Percentiles rank a stretch among this genome's conserved stretches.
Conservation (phyloP, 139 green algal species). For the Bryopsis sp. region DNA sequence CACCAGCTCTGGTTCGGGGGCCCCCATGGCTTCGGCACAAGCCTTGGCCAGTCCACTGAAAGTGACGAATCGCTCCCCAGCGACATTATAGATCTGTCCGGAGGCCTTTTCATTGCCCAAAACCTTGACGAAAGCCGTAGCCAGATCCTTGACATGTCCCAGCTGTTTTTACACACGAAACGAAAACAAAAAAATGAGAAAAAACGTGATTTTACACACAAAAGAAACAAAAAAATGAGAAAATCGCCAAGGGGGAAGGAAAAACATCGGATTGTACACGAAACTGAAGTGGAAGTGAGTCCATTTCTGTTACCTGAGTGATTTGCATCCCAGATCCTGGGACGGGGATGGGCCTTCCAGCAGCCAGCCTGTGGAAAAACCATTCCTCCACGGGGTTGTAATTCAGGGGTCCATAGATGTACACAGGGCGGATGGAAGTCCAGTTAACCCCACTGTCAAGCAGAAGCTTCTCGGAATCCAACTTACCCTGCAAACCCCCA, state of each 20-base stretch:
- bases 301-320: slow-evolving; percentile 40
- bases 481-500: slow-evolving; percentile 72
- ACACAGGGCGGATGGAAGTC: slow-evolving; percentile 86
- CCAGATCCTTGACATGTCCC: slow-evolving; percentile 84
- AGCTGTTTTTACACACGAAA: slow-evolving; percentile 52
- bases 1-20: slow-evolving; percentile 77
- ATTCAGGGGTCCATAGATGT: slow-evolving; percentile 98
- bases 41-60: slow-evolving; percentile 92
- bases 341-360: slow-evolving; percentile 79
- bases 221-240: too few species aligned
- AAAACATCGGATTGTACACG: too few species aligned
- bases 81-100: slow-evolving; percentile 65
- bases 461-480: slow-evolving; percentile 87
- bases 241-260: too few species aligned
- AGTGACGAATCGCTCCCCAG: slow-evolving; percentile 73
- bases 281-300: neutral
- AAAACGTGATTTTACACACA: neutral
- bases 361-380: slow-evolving; percentile 79
- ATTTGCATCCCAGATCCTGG: slow-evolving; percentile 81
- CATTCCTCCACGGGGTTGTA: slow-evolving; percentile 97
- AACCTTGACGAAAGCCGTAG: slow-evolving; percentile 67
- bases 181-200: neutral
- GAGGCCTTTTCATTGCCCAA: slow-evolving; percentile 70
- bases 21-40: slow-evolving; percentile 77
- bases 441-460: slow-evolving; percentile 62